Evolutionary conservation across 2,329 filamentous ascomycete species (phyloP).

Genomic region (Pseudogymnoascus sp.): DNA sequence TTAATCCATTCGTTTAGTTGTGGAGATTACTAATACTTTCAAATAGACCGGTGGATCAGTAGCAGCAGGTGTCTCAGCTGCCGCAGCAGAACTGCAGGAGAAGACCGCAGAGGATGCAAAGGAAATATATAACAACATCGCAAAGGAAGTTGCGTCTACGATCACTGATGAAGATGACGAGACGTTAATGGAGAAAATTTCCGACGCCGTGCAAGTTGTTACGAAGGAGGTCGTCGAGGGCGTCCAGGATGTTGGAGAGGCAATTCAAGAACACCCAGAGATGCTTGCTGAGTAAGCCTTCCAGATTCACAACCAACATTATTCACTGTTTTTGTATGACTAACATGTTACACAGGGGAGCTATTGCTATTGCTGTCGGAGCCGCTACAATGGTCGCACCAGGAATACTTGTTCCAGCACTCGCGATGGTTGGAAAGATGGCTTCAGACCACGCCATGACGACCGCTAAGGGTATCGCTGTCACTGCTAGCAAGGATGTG

Average conservation of each 20-base stretch:
- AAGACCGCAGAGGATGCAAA: conserved; percentile 17
- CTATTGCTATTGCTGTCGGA: conserved; percentile 21
- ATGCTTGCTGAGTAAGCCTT: conserved; percentile 21
- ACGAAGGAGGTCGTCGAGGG: conserved; percentile 19
- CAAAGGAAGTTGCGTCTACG: conserved; percentile 16
- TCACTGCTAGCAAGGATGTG: conserved; percentile 17
- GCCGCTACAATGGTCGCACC: conserved; percentile 22
- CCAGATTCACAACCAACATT: not conserved
- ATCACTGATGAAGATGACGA: conserved; percentile 13
- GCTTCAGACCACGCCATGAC: conserved; percentile 18
- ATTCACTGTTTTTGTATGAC: not conserved
- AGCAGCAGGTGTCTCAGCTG: conserved; percentile 11
- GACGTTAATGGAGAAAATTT: conserved; percentile 15
- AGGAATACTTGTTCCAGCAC: conserved; percentile 20
- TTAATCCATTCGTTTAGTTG: not conserved
- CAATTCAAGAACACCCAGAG: conserved; percentile 22
- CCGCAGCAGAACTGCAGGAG: not conserved
- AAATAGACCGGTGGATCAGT: not conserved
- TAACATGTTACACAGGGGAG: conserved; percentile 16
- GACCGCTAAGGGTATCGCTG: conserved; percentile 18
- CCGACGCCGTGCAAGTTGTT: conserved; percentile 18
- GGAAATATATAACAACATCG: conserved; percentile 15
- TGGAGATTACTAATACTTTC: not conserved
- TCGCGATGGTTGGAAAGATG: conserved; percentile 24
- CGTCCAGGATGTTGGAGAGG: conserved; percentile 17